Evolutionary conservation across 176 grass and related monocot genomes (phyloP).

Genomic region (Urochloa ruziziensis): DNA sequence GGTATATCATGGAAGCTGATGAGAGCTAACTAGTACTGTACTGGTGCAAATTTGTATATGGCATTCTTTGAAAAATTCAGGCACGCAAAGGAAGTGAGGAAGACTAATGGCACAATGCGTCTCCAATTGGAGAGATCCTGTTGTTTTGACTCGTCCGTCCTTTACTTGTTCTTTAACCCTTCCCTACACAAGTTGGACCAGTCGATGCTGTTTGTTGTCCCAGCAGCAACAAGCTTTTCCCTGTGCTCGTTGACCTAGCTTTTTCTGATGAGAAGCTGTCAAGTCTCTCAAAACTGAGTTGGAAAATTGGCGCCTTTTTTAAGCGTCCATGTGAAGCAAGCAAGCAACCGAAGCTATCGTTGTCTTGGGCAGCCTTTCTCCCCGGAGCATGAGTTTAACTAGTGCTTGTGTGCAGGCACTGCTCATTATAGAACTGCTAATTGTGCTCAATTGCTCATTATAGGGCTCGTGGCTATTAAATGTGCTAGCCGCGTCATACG

Average conservation of each 20-base stretch:
- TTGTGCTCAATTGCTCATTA: neutral
- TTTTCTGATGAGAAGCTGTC: slow-evolving; percentile 16
- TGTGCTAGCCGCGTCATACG: neutral
- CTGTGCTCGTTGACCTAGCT: slow-evolving; percentile 39
- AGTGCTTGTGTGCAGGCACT: neutral
- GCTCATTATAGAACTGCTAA: neutral
- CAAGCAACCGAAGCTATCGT: slow-evolving; percentile 4
- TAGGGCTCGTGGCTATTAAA: neutral
- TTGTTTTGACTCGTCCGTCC: slow-evolving; percentile 13
- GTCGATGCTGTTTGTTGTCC: neutral
- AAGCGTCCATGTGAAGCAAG: slow-evolving; percentile 23
- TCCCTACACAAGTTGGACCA: slow-evolving; percentile 3
- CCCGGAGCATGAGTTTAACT: neutral
- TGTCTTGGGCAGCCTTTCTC: neutral
- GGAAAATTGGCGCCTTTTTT: neutral
- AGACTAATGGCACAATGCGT: neutral
- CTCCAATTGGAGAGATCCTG: slow-evolving; percentile 14
- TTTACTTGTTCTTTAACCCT: neutral
- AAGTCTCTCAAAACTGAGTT: slow-evolving; percentile 27
- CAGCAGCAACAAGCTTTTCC: slow-evolving; percentile 3
- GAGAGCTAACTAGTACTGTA: neutral
- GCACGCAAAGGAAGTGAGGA: neutral
- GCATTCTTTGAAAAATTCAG: slow-evolving; percentile 12
- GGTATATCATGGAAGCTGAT: neutral
- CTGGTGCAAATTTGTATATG: neutral